Base-by-base conservation (phyloP, 805 yeast genomes). In the Candida insectalens region DNA sequence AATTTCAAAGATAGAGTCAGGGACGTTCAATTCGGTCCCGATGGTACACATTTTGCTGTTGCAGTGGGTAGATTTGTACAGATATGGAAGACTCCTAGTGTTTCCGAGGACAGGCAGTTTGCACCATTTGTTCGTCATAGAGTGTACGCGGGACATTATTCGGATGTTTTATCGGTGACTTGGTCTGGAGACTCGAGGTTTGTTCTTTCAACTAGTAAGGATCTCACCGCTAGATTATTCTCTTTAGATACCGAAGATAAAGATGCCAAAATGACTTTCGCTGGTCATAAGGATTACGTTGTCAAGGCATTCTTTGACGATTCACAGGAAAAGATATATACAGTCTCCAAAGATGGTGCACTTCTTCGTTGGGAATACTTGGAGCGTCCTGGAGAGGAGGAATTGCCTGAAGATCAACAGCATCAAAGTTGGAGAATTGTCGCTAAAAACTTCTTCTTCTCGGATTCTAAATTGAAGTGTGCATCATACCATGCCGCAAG, bases 101-200 rank as follows among this genome's bases (percentile, higher is more conserved):
- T 66, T 17, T 61, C 74, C 6, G 92, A 83, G 46, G 96, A 85
- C 49, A 69, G 95, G 40, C 95, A 87, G 53, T 92, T 92, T 66
- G 92, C 96, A 1, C 98, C 98, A 12, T 92, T 92, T 58, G 83
- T 89, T 26, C 80, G 95, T 42, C 84, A 83, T 57, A 67, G 95
- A 49, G 73, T 83, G 6, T 87, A 87, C 48, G 85, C 96, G 1
- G 98, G 98, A 23, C 98, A 92, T 61, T 87, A 76, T 53, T 77
- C 77, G 33, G 94, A 84, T 46, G 74, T 92, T 17, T 67, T 73
- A 2, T 74, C 87, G 2, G 55, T 92, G 8, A 67, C 83, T 3
- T 92, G 97, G 97, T 84, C 96, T 1, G 67, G 66, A 19, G 98
- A 92, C 57, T 83, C 95, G 4, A 69, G 95, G 45, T 92, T 87